Evolutionary conservation across 1,284 basidiomycete species (phyloP), one percentile per base, ranked within the genome.

Genomic region (Anthracocystis walkeri): DNA sequence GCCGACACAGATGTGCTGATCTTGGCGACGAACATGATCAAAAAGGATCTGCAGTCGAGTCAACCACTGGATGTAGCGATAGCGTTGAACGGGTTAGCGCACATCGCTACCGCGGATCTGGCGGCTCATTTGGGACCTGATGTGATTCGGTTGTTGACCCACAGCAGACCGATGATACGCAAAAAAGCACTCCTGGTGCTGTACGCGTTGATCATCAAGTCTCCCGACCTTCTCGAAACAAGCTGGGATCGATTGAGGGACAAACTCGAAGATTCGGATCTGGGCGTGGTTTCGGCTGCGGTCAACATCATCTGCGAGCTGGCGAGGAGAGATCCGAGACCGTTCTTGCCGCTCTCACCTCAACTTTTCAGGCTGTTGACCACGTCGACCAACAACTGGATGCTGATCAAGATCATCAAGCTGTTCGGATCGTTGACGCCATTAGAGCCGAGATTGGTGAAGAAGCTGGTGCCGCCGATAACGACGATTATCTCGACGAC

Each of bases 351-450:
- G 1, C 73, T 85, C 4, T 95, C 96, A 3, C 97, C 97, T 1
- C 93, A 94, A 80, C 87, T 99, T 52, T 99, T 99, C 85, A 92
- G 92, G 77, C 89, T 98, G n/a, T 88, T 99, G 66, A 97, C 94
- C 0, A 94, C 91, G 1, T 94, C 93, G 31, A 92, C 92, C 29
- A 99, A 99, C 86, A 99, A 99, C 83, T 99, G 97, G 97, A 96
- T 98, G 93, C 88, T 99, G 64, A 99, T 99, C 87, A 99, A 99
- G 87, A 92, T 98, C 53, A 92, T 99, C 85, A 99, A 99, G 87
- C 87, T 84, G 23, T 84, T 85, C 58, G 83, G 77, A 10, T 65
- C 75, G 25, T 68, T 85, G 7, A 93, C 93, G 0, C 96, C 95
- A 2, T 88, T 93, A 76, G 97, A 99, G 86, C 93, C 93, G 16